Conservation (phyloP, 768 basidiomycete species). For the Exsudoporus frostii region DNA sequence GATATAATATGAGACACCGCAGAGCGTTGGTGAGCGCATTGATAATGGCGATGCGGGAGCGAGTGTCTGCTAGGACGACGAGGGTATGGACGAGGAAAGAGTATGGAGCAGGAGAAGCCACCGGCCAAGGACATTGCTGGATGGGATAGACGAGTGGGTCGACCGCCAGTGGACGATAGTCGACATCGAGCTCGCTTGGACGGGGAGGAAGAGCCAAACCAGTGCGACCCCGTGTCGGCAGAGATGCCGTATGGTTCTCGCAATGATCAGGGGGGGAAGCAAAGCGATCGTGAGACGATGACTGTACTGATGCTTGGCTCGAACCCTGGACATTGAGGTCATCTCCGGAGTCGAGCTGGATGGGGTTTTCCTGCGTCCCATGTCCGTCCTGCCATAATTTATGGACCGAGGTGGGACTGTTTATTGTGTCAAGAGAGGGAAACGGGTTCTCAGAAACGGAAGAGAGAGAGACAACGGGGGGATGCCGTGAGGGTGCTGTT, state of each 20-base stretch:
- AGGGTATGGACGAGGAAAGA: constrained; percentile 68
- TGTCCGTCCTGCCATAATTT: constrained; percentile 22
- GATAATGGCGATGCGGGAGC: constrained; percentile 68
- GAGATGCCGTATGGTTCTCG: constrained; percentile 7
- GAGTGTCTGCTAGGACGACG: constrained; percentile 56
- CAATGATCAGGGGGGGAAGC: constrained; percentile 6
- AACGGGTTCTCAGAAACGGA: constrained; percentile 16
- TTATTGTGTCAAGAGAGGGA: constrained; percentile 9
- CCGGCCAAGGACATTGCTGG: constrained; percentile 41
- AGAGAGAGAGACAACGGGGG: no score
- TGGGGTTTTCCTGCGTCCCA: constrained; percentile 25
- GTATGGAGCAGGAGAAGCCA: constrained; percentile 51
- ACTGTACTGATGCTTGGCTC: background rate
- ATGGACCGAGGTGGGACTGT: background rate
- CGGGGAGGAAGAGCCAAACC: constrained; percentile 16
- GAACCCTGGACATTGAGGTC: constrained; percentile 6
- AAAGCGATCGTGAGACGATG: constrained; percentile 15
- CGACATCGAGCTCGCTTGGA: constrained; percentile 23
- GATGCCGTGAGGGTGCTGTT: constrained; percentile 10
- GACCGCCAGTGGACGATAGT: constrained; percentile 33
- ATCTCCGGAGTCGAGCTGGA: constrained; percentile 23
- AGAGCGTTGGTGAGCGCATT: constrained; percentile 73
- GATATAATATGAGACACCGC: constrained; percentile 59
- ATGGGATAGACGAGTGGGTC: constrained; percentile 50
- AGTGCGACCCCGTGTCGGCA: constrained; percentile 3